Evolutionary conservation across 2,329 filamentous ascomycete genomes (phyloP), one percentile per base, ranked within the genome.

Genomic region (Chrysoporthe austroafricana): DNA sequence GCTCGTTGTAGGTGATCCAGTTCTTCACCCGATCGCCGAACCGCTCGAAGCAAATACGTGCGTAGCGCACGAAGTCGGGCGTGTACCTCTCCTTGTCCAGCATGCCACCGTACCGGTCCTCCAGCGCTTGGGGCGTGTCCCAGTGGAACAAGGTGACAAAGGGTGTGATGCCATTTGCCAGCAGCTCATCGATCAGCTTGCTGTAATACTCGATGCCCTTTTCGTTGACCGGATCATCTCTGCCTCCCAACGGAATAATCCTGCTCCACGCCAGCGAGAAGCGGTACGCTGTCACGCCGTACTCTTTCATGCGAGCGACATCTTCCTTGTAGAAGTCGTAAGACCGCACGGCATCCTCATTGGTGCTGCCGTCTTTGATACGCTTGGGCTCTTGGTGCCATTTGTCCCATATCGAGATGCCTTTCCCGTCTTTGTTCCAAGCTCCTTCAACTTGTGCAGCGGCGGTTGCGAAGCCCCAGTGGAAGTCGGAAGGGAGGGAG

Each of bases 191-290:
- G 36, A 89, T 84, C 50, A 90, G 82, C 57, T 85, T 82, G 73
- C 85, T 80, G 75, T 90, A 90, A 75, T 86, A 85, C 60, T 84
- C 79, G 44, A 90, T 75, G 7, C 88, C 88, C 62, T 83, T 82
- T 69, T 88, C 80, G 72, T 90, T 90, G 74, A 90, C 74, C 0
- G 87, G 86, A 67, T 90, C 88, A 62, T 88, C 83, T 64, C 86
- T 85, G 21, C 88, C 87, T 21, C 88, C 88, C 4, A 88, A 79
- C 0, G 88, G 88, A 63, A 90, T 89, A 69, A 90, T 85, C 56
- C 88, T 85, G 14, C 86, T 85, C 88, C 88, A 90, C 4, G 87
- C 86, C 36, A 90, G 78, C 3, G 87, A 90, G 75, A 90, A 90
- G 34, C 88, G 85, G 74, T 90, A 90, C 3, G 84, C 85, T 68